These are phyloP conservation scores for Casuarina equisetifolia DNA, from an alignment of 306 rosid species.

Conservation along the genomic window DNA sequence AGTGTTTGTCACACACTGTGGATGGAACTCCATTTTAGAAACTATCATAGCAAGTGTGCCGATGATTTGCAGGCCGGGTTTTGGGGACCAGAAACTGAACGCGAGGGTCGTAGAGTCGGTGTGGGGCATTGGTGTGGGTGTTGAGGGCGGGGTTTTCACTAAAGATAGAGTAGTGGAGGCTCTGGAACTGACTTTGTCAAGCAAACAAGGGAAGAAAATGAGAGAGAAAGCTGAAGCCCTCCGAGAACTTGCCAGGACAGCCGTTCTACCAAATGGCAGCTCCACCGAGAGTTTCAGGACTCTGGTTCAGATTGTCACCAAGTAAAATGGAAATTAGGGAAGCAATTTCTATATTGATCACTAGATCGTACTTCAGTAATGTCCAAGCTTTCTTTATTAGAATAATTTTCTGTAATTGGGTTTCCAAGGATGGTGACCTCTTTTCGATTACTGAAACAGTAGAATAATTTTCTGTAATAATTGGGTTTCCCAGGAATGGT, in stretches of 20 bases:
- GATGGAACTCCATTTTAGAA: slow-evolving; percentile 72
- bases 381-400: too few species aligned
- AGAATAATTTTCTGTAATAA: too few species aligned
- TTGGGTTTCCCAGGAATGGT: too few species aligned
- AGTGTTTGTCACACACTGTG: slow-evolving; percentile 57
- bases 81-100: slow-evolving; percentile 62
- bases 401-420: too few species aligned
- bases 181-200: slow-evolving; percentile 32
- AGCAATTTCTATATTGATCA: too few species aligned
- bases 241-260: slow-evolving; percentile 24
- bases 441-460: too few species aligned
- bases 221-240: slow-evolving; percentile 31
- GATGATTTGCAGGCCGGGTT: slow-evolving; percentile 58
- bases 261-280: slow-evolving; percentile 39
- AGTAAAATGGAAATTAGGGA: not conserved
- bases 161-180: slow-evolving; percentile 24
- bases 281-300: slow-evolving; percentile 38
- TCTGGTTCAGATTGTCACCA: slow-evolving; percentile 33
- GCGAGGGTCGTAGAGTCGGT: slow-evolving; percentile 31
- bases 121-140: slow-evolving; percentile 52
- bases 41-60: slow-evolving; percentile 64
- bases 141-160: slow-evolving; percentile 43
- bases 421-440: too few species aligned
- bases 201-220: slow-evolving; percentile 43
- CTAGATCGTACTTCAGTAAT: too few species aligned